Base-by-base conservation (phyloP, 805 yeast species). In the Barnettozyma sp. region DNA sequence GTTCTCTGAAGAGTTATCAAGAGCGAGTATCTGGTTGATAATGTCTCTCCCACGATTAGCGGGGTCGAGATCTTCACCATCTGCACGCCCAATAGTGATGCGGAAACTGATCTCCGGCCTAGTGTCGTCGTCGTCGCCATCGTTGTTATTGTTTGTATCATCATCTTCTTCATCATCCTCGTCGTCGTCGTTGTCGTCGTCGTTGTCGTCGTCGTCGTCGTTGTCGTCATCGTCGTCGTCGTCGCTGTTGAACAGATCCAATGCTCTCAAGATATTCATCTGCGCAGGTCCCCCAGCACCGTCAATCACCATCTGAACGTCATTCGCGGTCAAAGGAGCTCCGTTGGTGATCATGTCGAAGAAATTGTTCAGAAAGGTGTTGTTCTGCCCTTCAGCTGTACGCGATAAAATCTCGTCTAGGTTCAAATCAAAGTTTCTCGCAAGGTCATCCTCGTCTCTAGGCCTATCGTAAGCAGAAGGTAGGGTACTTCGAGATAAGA, bases 401-500 rank as follows among this genome's bases (percentile, higher is more conserved):
- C 27, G 18, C 16, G 17, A 18, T 16, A 25, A 25, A 25, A 25
- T 20, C 21, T 14, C 30, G 12, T 17, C n/a, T 9, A 27, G 12
- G 29, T 12, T 10, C 24, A 6, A 10, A n/a, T n/a, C n/a, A n/a
- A n/a, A n/a, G n/a, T n/a, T n/a, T n/a, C n/a, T n/a, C n/a, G n/a
- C n/a, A n/a, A n/a, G n/a, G 17, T 7, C 20, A 26, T 29, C 12
- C 11, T 20, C 13, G 10, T n/a, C 24, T 19, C 16, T 20, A 6
- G 11, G 7, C 11, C 32, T 20, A n/a, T 29, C 23, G 5, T 29
- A 13, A 23, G 40, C 23, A 10, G 38, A 26, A 15, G 31, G 27
- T 21, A 35, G 30, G n/a, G 39, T 26, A 8, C 43, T 35, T 41
- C 71, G 50, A 29, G 67, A 58, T 20, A 71, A 58, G 39, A 65